Evolutionary conservation across 129 eudicot genomes (phyloP), one percentile per base, ranked within the genome.

Genomic region (Flaveria bidentis): DNA sequence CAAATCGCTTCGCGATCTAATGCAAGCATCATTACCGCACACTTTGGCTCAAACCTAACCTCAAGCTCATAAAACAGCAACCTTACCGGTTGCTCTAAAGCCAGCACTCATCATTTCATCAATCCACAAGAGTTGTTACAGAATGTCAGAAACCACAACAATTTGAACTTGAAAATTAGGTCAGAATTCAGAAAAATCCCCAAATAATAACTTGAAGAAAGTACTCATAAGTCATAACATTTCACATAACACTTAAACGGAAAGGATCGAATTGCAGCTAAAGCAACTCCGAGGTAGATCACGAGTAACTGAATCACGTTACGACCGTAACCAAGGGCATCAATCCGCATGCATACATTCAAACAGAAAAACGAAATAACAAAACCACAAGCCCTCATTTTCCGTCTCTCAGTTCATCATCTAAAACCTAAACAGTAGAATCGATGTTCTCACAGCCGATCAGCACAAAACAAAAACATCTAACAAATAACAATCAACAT

Each of bases 281-380:
- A 52, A 33, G 50, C 18, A 5, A 13, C 46, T 7, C 47, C 47
- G 13, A 14, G 20, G 46, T 30, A 71, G 62, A 71, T 71, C 47
- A 71, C 47, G 28, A 51, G 50, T 72, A 9, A 55, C 18, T 13
- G 6, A 36, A 33, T 72, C 66, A 72, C 64, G 33, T 13, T 53
- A 33, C 11, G 50, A 33, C 6, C 76, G 33, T 51, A 25, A 17
- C 6, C 51, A 72, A 72, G 33, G 66, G 51, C 51, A 72, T 26
- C 49, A 72, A 73, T 61, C 67, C 16, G 39, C 77, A 73, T 57
- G 68, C 56, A 73, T 57, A 75, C 12, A 61, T 30, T 16, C 13
- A 62, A 75, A 62, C 44, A 23, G 2, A 73, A 52, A 72, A 3
- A 11, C 4, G 45, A 22, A 44, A 74, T 47, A 39, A 8, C 56